phyloP scores from a whole-genome alignment of 2,329 filamentous ascomycete species.

The Trichothecium sympodiale region DNA sequence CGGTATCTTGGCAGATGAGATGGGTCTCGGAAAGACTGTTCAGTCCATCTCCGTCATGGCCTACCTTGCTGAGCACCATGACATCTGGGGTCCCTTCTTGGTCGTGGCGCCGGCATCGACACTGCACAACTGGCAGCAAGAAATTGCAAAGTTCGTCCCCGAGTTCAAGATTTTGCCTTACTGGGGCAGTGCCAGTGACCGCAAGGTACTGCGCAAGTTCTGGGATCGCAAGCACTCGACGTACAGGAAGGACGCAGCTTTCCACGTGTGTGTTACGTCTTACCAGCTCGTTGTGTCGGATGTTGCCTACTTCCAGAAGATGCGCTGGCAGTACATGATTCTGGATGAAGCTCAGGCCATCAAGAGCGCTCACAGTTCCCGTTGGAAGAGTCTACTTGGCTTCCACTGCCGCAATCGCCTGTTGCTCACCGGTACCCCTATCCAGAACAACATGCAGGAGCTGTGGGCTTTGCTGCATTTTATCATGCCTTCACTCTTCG shows the following conservation, averaged over 20 bases:
- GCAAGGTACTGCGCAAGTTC: slow-evolving; percentile 94
- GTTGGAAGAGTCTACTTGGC: slow-evolving; percentile 89
- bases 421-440: slow-evolving; percentile 88
- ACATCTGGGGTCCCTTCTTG: slow-evolving; percentile 95
- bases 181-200: slow-evolving; percentile 89
- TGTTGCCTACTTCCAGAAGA: slow-evolving; percentile 96
- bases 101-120: slow-evolving; percentile 95
- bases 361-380: slow-evolving; percentile 91
- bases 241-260: slow-evolving; percentile 84
- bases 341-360: slow-evolving; percentile 97
- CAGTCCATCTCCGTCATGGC: slow-evolving; percentile 99
- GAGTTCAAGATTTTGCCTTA: slow-evolving; percentile 92
- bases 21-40: slow-evolving; percentile 98
- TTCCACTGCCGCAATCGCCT: slow-evolving; percentile 95
- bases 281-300: slow-evolving; percentile 97
- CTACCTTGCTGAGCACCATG: slow-evolving; percentile 91
- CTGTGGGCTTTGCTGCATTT: slow-evolving; percentile 96
- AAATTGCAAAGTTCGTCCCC: slow-evolving; percentile 90
- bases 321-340: slow-evolving; percentile 99
- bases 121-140: slow-evolving; percentile 98
- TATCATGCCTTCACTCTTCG: slow-evolving; percentile 99
- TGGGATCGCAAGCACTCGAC: slow-evolving; percentile 98
- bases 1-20: slow-evolving; percentile 95
- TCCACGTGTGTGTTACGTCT: slow-evolving; percentile 92
- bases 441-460: slow-evolving; percentile 99